These are phyloP conservation scores for Limonium bicolor DNA, from an alignment of 148 eudicot genomes.

Conservation along the genomic window DNA sequence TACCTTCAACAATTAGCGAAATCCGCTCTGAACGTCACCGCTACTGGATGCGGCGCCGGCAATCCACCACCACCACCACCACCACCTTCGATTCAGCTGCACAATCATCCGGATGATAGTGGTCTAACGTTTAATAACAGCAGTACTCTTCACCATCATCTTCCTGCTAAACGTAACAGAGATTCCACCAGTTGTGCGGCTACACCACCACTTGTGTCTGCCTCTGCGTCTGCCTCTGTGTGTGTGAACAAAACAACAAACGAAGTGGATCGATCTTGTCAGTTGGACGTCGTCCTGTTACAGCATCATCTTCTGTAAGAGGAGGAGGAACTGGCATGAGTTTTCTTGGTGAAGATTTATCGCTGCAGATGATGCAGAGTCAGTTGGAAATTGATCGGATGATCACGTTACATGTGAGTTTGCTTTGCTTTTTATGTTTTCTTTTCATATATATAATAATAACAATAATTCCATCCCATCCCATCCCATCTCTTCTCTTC, in stretches of 20 bases:
- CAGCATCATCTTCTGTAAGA: too few species aligned
- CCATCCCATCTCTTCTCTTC: not conserved
- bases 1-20: conserved; percentile 7
- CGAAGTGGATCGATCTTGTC: too few species aligned
- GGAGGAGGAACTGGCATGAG: conserved; percentile 9
- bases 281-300: not conserved
- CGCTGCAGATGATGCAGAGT: conserved; percentile 45
- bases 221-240: not conserved
- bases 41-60: not conserved
- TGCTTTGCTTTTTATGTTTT: not conserved
- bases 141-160: conserved; percentile 13
- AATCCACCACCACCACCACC: not conserved
- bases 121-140: conserved; percentile 33
- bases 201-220: conserved; percentile 9
- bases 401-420: conserved; percentile 48
- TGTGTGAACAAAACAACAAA: too few species aligned
- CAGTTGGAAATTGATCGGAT: conserved; percentile 51
- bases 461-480: too few species aligned
- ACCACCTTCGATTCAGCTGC: not conserved
- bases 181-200: too few species aligned
- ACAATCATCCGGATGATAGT: conserved; percentile 25
- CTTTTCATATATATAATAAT: not conserved
- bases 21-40: not conserved
- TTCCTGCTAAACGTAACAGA: conserved; percentile 36
- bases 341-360: conserved; percentile 58